These are phyloP conservation scores for Rheum nobile DNA, from an alignment of 148 eudicot species.

Conservation along the genomic window DNA sequence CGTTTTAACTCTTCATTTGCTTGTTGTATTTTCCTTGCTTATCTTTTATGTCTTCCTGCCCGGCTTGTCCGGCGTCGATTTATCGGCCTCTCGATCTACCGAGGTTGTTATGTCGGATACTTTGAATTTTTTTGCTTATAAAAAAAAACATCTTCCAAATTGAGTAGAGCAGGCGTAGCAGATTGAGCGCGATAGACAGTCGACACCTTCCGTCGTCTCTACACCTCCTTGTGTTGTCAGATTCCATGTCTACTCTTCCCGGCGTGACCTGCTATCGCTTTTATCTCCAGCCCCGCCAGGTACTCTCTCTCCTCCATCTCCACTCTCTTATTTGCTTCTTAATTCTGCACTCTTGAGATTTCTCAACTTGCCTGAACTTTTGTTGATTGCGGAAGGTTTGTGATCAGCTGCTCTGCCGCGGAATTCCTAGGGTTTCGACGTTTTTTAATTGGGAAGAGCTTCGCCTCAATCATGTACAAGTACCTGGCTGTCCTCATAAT, in stretches of 20 bases:
- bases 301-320: background rate
- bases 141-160: no score
- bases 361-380: background rate
- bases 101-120: no score
- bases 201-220: background rate
- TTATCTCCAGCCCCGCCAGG: background rate
- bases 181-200: background rate
- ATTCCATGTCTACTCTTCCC: constrained; percentile 2
- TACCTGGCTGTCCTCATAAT: background rate
- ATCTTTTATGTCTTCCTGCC: no score
- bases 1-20: no score
- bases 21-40: no score
- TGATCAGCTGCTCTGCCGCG: background rate
- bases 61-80: no score
- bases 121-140: no score
- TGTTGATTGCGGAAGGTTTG: background rate
- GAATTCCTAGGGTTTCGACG: background rate
- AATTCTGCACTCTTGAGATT: background rate
- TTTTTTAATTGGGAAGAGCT: background rate
- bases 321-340: background rate
- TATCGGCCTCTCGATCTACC: no score
- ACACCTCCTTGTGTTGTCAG: background rate
- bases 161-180: no score
- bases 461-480: background rate
- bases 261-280: background rate